These are phyloP conservation scores for Sextonia rubra DNA, from an alignment of 164 flowering plant species.

Conservation along the genomic window DNA sequence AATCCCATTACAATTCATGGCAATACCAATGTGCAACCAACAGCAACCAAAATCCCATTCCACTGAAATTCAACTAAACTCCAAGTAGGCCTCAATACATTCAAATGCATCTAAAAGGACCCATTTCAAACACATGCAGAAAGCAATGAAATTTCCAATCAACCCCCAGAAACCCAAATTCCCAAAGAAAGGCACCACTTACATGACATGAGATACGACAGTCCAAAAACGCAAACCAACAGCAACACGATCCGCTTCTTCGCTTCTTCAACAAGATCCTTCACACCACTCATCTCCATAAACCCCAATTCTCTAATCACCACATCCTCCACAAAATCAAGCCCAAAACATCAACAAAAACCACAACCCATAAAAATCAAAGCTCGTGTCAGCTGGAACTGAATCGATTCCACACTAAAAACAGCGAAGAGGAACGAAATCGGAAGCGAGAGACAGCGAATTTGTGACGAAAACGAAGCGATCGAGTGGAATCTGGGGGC, in stretches of 20 bases:
- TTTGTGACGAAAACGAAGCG: background rate
- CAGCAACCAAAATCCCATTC: too few species aligned
- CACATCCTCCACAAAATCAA: background rate
- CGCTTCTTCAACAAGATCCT: slow-evolving; percentile 89
- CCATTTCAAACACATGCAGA: background rate
- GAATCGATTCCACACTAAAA: too few species aligned
- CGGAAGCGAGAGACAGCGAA: background rate
- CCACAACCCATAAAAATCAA: too few species aligned
- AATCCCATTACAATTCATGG: too few species aligned
- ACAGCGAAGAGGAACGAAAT: too few species aligned
- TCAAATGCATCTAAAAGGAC: background rate
- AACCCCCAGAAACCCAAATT: background rate
- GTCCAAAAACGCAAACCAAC: slow-evolving; percentile 71
- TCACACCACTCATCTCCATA: slow-evolving; percentile 52
- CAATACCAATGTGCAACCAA: too few species aligned
- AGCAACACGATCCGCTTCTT: slow-evolving; percentile 84
- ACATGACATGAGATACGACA: slow-evolving; percentile 96
- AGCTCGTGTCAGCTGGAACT: too few species aligned
- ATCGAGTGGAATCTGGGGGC: background rate
- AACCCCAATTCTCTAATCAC: background rate
- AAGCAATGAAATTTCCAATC: background rate
- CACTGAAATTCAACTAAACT: too few species aligned
- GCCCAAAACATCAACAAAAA: background rate
- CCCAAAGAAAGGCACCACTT: slow-evolving; percentile 23
- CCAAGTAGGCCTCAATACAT: background rate